Conservation (phyloP, 164 flowering plant genomes). For the Piper longum region DNA sequence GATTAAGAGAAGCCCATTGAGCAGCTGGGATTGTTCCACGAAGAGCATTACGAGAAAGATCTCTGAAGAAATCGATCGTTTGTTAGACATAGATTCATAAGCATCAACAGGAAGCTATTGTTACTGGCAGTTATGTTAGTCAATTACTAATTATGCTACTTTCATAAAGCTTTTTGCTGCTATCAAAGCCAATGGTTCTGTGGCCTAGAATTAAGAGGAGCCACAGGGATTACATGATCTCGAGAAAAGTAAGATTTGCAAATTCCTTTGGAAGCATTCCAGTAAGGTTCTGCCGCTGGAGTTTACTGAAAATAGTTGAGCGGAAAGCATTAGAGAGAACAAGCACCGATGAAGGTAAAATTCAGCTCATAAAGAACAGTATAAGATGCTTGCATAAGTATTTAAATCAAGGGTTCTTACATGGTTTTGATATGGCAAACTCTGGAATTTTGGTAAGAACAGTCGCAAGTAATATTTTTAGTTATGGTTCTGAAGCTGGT, state of each 20-base stretch:
- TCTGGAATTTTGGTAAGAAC: conserved; percentile 24
- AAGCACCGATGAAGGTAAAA: too few species aligned
- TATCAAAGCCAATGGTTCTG: too few species aligned
- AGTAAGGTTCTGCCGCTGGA: conserved; percentile 28
- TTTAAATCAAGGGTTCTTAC: conserved; percentile 14
- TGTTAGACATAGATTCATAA: not conserved
- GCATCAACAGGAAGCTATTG: not conserved
- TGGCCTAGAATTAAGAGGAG: not conserved
- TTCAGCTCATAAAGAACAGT: not conserved
- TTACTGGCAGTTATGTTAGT: not conserved
- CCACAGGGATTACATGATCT: conserved; percentile 30
- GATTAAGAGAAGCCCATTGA: conserved; percentile 43
- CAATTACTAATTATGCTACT: too few species aligned
- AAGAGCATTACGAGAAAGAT: conserved; percentile 53
- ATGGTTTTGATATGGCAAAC: conserved; percentile 41
- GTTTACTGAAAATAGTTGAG: not conserved
- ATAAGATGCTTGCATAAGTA: not conserved
- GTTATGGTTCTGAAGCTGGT: conserved; percentile 12
- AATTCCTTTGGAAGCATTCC: conserved; percentile 59
- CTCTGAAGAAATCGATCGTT: conserved; percentile 21
- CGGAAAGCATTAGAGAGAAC: not conserved
- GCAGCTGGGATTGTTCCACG: conserved; percentile 46
- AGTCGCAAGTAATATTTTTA: conserved; percentile 23
- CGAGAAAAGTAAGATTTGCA: conserved; percentile 44
- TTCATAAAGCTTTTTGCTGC: too few species aligned